Evolutionary conservation across 2,329 filamentous ascomycete species (phyloP), one percentile per base, ranked within the genome.

Genomic region (Colletotrichum liriopes): DNA sequence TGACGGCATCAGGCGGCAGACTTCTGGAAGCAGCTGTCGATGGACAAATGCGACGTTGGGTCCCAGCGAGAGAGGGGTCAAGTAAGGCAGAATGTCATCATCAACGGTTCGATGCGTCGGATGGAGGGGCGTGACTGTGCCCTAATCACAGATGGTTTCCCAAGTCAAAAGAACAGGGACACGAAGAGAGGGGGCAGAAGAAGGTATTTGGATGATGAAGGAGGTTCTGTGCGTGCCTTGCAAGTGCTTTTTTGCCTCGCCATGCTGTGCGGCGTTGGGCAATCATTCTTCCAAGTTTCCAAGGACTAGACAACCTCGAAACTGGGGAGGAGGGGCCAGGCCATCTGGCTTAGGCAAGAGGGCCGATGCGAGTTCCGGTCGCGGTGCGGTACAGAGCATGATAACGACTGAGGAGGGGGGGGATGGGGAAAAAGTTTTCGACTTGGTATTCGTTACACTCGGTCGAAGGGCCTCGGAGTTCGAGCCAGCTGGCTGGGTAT

Each of bases 351-450:
- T 45, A 39, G 32, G 51, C 37, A 41, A 59, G 59, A 68, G n/a
- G 65, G 58, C 69, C 69, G 65, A 72, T 72, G 69, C 69, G 69
- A 72, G 65, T 39, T 41, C 65, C 45, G 52, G 41, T 51, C 32
- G 68, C 43, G 26, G 69, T 47, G 49, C 23, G 37, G 35, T 43
- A 16, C 23, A 37, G 47, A 35, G 61, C 62, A 51, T 35, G 45
- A 39, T 47, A 20, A 62, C 23, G 41, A 39, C 20, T 37, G 16
- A 32, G 18, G 58, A 39, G 29, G 39, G n/a, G 49, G n/a, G 5
- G 23, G 12, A 49, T 26, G 51, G 23, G 23, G 39, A 55, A 32
- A 39, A 32, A 47, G n/a, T 47, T 20, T 64, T 51, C 37, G n/a
- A 29, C 37, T 11, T 58, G 37, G 20, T 41, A 37, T 35, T 55